Evolutionary conservation across 306 rosid species (phyloP), one percentile per base, ranked within the genome.

Genomic region (Rubus idaeus): DNA sequence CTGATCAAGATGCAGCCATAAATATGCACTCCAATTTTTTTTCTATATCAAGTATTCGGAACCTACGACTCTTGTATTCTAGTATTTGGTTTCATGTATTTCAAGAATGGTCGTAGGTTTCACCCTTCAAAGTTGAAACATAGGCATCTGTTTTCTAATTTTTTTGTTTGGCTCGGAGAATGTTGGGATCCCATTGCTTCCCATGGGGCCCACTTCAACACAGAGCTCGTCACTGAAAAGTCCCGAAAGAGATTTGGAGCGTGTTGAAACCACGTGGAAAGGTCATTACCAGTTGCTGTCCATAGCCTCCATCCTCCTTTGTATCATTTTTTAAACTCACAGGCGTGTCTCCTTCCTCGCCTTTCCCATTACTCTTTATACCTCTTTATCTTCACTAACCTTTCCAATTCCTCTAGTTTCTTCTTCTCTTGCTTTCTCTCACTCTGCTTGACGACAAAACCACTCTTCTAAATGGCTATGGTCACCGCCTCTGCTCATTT

Each of bases 271-370:
- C 80, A 82, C 87, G 91, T 77, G 84, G 86, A 79, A 80, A 69
- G 35, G 74, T 30, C 7, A 47, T 5, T 72, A 42, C 67, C 21
- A 52, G 8, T 46, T 46, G 3, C 20, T 8, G 1, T 26, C 37
- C 53, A 4, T 12, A 2, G 3, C 4, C 20, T 44, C 37, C 30
- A 18, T n/a, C 14, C 42, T 23, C 44, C 35, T 17, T 7, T 50
- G 18, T 50, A 50, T 10, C 17, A 3, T 50, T 35, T 50, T 35
- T 8, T 0, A 10, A 8, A 44, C 64, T 2, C 16, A 41, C 11
- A 46, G 79, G 82, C 97, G 98, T 93, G 98, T 89, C 96, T 84
- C 86, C 81, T 87, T 91, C 80, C 81, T 81, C 66, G 71, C 96
- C 94, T 73, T 78, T 83, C 90, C 77, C 86, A 71, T 17, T 37